Evolutionary conservation across 1,284 basidiomycete genomes (phyloP).

Genomic region (Xerocomus nothofagi): DNA sequence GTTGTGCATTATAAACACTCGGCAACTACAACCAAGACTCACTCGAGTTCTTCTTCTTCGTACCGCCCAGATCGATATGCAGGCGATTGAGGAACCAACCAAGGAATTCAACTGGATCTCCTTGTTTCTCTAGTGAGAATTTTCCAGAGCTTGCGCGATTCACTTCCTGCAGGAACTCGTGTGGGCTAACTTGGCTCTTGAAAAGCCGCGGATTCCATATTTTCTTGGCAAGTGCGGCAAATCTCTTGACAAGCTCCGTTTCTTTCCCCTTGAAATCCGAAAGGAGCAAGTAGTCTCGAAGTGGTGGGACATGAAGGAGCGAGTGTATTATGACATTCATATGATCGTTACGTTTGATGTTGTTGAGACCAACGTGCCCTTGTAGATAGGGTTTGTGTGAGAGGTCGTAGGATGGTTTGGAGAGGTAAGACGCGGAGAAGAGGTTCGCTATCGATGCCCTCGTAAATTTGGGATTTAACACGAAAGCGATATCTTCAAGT

Average conservation of each 20-base stretch:
- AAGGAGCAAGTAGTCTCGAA: conserved; percentile 86
- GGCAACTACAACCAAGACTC: conserved; percentile 32
- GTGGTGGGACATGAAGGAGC: conserved; percentile 85
- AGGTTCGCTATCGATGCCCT: conserved; percentile 50
- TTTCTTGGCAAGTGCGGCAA: conserved; percentile 85
- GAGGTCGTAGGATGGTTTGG: conserved; percentile 82
- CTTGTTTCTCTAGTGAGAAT: conserved; percentile 90
- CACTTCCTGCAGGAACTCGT: conserved; percentile 98
- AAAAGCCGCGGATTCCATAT: conserved; percentile 95
- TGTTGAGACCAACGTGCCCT: conserved; percentile 96
- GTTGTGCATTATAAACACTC: conserved; percentile 14
- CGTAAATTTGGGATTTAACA: conserved; percentile 85
- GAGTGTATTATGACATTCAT: conserved; percentile 97
- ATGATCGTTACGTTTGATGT: conserved; percentile 96
- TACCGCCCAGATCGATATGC: conserved; percentile 90
- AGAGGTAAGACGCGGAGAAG: conserved; percentile 61
- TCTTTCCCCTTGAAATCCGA: conserved; percentile 72
- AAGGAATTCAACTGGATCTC: conserved; percentile 95
- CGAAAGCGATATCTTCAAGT: conserved; percentile 90
- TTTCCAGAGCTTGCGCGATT: conserved; percentile 83
- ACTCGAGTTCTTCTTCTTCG: conserved; percentile 86
- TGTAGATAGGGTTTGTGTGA: conserved; percentile 81
- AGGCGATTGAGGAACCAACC: conserved; percentile 94
- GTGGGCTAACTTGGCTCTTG: conserved; percentile 97
- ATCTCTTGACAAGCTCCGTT: conserved; percentile 85